Percentiles rank a stretch among this genome's conserved stretches.
Evolutionary conservation across 2,329 filamentous ascomycete genomes (phyloP).

Genomic region (Aspergillus fischeri): DNA sequence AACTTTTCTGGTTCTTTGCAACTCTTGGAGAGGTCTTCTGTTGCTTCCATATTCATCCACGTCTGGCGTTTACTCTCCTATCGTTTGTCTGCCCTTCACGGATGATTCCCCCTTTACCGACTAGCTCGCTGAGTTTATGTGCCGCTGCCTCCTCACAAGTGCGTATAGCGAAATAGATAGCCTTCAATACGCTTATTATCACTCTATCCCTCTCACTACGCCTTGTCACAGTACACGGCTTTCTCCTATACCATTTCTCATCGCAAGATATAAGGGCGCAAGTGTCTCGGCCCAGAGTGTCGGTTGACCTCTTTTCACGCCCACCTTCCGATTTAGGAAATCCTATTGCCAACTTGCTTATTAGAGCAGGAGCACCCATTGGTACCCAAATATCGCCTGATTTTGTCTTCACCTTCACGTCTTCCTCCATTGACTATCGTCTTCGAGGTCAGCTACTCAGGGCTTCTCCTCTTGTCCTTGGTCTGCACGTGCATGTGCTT

Average conservation of each 20-base stretch:
- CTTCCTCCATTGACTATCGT: neutral
- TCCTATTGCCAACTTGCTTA: neutral
- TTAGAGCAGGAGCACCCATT: neutral
- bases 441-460: neutral
- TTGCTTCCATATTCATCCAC: constrained; percentile 6
- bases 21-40: neutral
- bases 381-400: neutral
- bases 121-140: constrained; percentile 13
- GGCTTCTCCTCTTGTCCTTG: neutral
- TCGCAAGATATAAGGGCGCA: neutral
- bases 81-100: constrained; percentile 10
- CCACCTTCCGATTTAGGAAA: neutral
- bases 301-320: neutral
- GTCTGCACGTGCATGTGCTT: constrained; percentile 1
- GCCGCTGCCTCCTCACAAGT: constrained; percentile 4
- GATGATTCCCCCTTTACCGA: constrained; percentile 30
- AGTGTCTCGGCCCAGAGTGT: neutral
- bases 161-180: neutral
- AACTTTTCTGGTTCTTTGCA: constrained; percentile 7
- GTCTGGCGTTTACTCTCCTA: constrained; percentile 9
- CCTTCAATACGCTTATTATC: neutral
- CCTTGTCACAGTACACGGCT: neutral
- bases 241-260: neutral
- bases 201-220: neutral
- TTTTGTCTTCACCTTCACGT: neutral